phyloP scores from a whole-genome alignment of 2,329 filamentous ascomycete species.

The Aspergillus pseudoviridinutans region DNA sequence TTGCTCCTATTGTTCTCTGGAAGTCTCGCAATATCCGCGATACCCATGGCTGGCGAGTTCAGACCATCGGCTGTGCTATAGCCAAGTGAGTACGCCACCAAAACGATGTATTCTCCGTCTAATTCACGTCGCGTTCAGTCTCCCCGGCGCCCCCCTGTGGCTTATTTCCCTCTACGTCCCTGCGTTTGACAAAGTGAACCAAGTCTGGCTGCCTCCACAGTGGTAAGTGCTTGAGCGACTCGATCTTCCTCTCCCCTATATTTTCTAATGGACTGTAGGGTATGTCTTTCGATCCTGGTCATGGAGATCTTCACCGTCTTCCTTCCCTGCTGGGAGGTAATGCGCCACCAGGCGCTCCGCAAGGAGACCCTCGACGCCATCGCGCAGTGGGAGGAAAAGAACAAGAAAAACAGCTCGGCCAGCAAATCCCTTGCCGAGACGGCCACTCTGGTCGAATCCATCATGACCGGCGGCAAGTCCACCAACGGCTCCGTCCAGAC shows the following conservation, averaged over 20 bases:
- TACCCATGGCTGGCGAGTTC: conserved; percentile 62
- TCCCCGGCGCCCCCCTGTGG: conserved; percentile 66
- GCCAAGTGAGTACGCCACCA: conserved; percentile 36
- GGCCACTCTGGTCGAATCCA: conserved; percentile 27
- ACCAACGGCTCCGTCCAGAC: conserved; percentile 38
- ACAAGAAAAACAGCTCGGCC: conserved; percentile 20
- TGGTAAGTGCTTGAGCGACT: conserved; percentile 47
- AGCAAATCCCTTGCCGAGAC: conserved; percentile 26
- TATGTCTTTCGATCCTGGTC: conserved; percentile 58
- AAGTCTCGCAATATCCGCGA: conserved; percentile 59
- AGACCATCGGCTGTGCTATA: conserved; percentile 54
- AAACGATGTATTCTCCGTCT: not conserved
- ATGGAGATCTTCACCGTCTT: conserved; percentile 63
- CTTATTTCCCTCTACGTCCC: conserved; percentile 54
- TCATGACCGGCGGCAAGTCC: conserved; percentile 25
- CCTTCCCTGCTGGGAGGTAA: conserved; percentile 58
- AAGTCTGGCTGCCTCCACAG: conserved; percentile 56
- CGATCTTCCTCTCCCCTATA: not conserved
- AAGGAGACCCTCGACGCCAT: conserved; percentile 36
- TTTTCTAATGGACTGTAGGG: conserved; percentile 18
- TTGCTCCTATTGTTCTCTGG: conserved; percentile 48
- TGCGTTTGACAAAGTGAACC: conserved; percentile 50
- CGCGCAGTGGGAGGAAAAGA: conserved; percentile 36
- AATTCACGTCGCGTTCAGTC: conserved; percentile 33
- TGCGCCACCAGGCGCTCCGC: conserved; percentile 30